Evolutionary conservation across 805 yeast genomes (phyloP).

Genomic region (Cyberlindnera mycetangii): DNA sequence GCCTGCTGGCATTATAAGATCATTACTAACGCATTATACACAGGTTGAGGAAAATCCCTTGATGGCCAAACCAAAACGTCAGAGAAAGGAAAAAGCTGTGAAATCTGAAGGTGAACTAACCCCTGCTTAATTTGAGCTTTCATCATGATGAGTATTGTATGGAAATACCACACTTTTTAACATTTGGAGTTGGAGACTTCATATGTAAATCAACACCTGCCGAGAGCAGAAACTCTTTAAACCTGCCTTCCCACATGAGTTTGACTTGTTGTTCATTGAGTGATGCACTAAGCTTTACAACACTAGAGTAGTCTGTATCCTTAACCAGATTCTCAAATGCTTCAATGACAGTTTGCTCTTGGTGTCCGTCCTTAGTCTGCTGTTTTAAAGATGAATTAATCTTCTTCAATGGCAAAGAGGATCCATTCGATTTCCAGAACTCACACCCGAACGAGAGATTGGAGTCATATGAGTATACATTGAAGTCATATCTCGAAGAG

Average conservation of each 20-base stretch:
- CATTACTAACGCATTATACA: constrained; percentile 5
- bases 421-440: constrained; percentile 54
- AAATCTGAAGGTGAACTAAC: not conserved
- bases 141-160: constrained; percentile 56
- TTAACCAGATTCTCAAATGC: constrained; percentile 50
- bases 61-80: constrained; percentile 14
- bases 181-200: constrained; percentile 43
- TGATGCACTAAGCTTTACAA: constrained; percentile 70
- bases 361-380: constrained; percentile 29
- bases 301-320: constrained; percentile 60
- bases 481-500: constrained; percentile 84
- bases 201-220: constrained; percentile 62
- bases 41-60: constrained; percentile 18
- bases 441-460: constrained; percentile 86
- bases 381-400: constrained; percentile 31
- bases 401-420: constrained; percentile 10
- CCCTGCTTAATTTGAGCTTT: not conserved
- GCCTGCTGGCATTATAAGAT: not conserved
- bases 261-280: constrained; percentile 58
- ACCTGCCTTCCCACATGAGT: constrained; percentile 84
- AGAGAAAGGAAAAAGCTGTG: constrained; percentile 8
- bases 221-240: constrained; percentile 72
- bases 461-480: constrained; percentile 85
- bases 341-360: constrained; percentile 42
- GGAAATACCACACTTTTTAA: constrained; percentile 54